A percentile compares a stretch with the other conserved stretches of the same genome.
phyloP scores from a whole-genome alignment of 257 asterid species.

The Nicotiana undulata region DNA sequence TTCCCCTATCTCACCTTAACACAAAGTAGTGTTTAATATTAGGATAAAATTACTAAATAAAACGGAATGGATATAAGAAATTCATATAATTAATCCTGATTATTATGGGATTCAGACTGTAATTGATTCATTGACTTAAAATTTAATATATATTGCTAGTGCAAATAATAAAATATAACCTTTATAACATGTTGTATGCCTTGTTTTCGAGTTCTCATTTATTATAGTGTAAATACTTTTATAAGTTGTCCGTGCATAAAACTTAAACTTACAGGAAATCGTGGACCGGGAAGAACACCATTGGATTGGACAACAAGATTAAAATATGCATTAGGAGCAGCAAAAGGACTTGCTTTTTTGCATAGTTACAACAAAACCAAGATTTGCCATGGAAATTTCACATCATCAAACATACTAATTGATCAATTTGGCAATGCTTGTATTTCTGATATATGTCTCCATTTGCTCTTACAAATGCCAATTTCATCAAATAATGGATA shows the following conservation, averaged over 20 bases:
- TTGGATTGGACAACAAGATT: slow-evolving; percentile 35
- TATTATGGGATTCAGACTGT: not conserved
- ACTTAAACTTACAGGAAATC: slow-evolving; percentile 13
- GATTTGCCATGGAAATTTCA: slow-evolving; percentile 27
- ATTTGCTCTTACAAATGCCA: slow-evolving; percentile 14
- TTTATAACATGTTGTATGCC: not conserved
- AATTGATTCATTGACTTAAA: not conserved
- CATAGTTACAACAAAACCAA: slow-evolving; percentile 26
- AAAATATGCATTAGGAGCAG: slow-evolving; percentile 29
- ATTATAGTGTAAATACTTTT: not conserved
- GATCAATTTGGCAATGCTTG: slow-evolving; percentile 28
- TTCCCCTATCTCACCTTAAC: too few species aligned
- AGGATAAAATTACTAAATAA: too few species aligned
- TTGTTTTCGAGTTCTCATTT: not conserved
- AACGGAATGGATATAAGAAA: not conserved
- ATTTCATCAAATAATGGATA: slow-evolving; percentile 15
- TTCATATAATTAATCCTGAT: not conserved
- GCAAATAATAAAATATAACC: not conserved
- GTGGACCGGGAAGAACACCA: slow-evolving; percentile 43
- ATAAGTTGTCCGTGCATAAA: not conserved
- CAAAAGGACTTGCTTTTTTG: slow-evolving; percentile 24
- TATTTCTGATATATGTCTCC: slow-evolving; percentile 24
- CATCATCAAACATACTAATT: slow-evolving; percentile 29
- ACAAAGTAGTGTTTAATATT: too few species aligned
- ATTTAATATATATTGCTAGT: not conserved